These are phyloP conservation scores for Fusarium tjaetaba DNA, from an alignment of 2,329 filamentous ascomycete genomes.

Conservation along the genomic window DNA sequence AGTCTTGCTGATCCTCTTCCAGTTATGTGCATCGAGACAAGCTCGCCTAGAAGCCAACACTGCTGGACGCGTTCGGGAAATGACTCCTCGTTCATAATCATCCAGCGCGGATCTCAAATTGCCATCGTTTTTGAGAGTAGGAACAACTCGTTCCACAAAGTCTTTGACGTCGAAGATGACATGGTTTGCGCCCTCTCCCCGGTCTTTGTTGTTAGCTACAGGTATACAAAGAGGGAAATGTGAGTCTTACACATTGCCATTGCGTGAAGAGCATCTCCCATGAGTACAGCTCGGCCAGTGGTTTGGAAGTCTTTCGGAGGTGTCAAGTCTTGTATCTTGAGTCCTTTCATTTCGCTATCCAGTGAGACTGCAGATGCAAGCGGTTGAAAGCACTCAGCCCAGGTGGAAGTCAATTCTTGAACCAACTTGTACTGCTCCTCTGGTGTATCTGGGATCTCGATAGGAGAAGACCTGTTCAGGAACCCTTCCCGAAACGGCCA, in stretches of 20 bases:
- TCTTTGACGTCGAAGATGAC: slow-evolving; percentile 62
- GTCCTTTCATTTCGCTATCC: slow-evolving; percentile 54
- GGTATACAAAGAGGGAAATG: rapidly evolving
- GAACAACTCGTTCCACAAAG: slow-evolving; percentile 50
- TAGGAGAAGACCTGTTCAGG: slow-evolving; percentile 42
- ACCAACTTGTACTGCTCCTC: slow-evolving; percentile 54
- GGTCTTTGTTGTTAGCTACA: slow-evolving; percentile 49
- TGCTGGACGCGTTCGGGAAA: slow-evolving; percentile 54
- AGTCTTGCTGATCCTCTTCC: slow-evolving; percentile 49
- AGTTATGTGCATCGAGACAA: slow-evolving; percentile 65
- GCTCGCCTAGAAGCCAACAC: slow-evolving; percentile 62
- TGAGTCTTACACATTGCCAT: slow-evolving; percentile 67
- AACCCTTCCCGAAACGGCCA: slow-evolving; percentile 58
- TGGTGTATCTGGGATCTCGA: slow-evolving; percentile 54
- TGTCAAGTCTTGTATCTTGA: slow-evolving; percentile 60
- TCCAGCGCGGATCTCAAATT: slow-evolving; percentile 46
- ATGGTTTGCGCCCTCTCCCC: slow-evolving; percentile 68
- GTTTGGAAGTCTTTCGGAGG: slow-evolving; percentile 51
- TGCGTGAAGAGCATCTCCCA: slow-evolving; percentile 66
- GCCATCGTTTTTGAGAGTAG: slow-evolving; percentile 8
- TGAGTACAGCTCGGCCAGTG: slow-evolving; percentile 55
- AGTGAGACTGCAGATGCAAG: slow-evolving; percentile 54
- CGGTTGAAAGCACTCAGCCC: slow-evolving; percentile 60
- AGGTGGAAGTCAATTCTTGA: slow-evolving; percentile 54
- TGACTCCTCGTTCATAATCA: slow-evolving; percentile 57